phyloP scores from a whole-genome alignment of 1,139 yeast genomes.

The Pichia sp. region DNA sequence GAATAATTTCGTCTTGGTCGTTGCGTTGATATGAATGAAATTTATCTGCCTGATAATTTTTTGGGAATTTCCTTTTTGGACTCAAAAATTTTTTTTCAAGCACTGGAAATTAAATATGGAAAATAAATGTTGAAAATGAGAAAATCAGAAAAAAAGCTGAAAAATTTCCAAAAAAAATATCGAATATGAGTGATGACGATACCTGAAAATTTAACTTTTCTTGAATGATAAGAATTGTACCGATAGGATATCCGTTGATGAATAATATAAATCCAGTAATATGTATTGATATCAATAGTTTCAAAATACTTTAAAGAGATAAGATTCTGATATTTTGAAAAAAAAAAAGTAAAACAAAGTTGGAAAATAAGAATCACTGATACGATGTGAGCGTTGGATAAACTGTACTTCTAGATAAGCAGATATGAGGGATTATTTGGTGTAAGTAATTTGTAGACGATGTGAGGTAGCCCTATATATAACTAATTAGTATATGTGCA shows the following conservation, averaged over 20 bases:
- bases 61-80: not conserved
- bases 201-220: not conserved
- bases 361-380: not conserved
- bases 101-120: too few relatives aligned
- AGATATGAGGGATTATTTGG: not conserved
- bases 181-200: not conserved
- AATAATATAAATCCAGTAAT: not conserved
- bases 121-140: too few relatives aligned
- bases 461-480: not conserved
- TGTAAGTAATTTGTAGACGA: not conserved
- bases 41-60: not conserved
- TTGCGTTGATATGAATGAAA: not conserved
- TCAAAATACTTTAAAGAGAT: not conserved
- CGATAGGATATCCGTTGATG: not conserved
- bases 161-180: not conserved
- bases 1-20: not conserved
- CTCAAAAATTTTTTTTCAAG: not conserved
- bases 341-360: not conserved
- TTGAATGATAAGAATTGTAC: not conserved
- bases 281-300: not conserved
- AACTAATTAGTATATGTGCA: not conserved
- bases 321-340: not conserved
- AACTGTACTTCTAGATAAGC: not conserved
- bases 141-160: not conserved
- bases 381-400: not conserved